Percentiles rank a stretch among this genome's conserved stretches.
These are phyloP conservation scores for Gymnopilus junonius DNA, from an alignment of 768 basidiomycete species.

Conservation along the genomic window DNA sequence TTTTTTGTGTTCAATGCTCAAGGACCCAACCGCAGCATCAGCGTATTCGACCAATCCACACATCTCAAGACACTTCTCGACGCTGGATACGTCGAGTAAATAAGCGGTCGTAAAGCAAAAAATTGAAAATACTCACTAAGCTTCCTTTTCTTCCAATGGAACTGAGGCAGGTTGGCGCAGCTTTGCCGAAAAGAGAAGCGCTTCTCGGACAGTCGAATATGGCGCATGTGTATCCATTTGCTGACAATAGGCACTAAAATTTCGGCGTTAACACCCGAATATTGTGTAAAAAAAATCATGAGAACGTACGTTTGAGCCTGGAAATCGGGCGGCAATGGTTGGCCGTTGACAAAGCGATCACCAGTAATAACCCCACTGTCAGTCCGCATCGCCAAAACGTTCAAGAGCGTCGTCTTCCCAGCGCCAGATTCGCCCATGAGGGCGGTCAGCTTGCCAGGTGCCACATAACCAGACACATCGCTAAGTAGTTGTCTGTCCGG, in stretches of 20 bases:
- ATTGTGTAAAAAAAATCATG: background rate
- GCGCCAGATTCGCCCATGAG: conserved; percentile 69
- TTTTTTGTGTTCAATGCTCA: conserved; percentile 77
- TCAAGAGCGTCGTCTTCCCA: conserved; percentile 62
- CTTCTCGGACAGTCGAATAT: conserved; percentile 82
- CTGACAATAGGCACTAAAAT: conserved; percentile 71
- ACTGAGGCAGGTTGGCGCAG: conserved; percentile 77
- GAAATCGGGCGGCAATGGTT: conserved; percentile 57
- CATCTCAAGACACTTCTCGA: conserved; percentile 57
- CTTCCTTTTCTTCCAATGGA: conserved; percentile 73
- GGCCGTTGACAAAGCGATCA: conserved; percentile 60
- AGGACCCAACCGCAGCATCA: conserved; percentile 66
- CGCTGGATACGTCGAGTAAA: conserved; percentile 28
- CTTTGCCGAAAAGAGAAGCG: conserved; percentile 79
- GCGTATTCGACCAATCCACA: conserved; percentile 67
- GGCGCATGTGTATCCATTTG: conserved; percentile 84
- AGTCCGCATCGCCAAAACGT: conserved; percentile 58
- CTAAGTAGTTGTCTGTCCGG: conserved; percentile 56
- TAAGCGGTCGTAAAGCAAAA: conserved; percentile 25
- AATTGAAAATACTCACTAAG: conserved; percentile 63
- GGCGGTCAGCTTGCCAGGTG: conserved; percentile 81
- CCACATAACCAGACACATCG: conserved; percentile 80
- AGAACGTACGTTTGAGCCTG: conserved; percentile 57
- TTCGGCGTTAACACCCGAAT: background rate
- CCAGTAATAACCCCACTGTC: conserved; percentile 53